Evolutionary conservation across 2,329 filamentous ascomycete genomes (phyloP).

Genomic region (Exophiala bonariae): DNA sequence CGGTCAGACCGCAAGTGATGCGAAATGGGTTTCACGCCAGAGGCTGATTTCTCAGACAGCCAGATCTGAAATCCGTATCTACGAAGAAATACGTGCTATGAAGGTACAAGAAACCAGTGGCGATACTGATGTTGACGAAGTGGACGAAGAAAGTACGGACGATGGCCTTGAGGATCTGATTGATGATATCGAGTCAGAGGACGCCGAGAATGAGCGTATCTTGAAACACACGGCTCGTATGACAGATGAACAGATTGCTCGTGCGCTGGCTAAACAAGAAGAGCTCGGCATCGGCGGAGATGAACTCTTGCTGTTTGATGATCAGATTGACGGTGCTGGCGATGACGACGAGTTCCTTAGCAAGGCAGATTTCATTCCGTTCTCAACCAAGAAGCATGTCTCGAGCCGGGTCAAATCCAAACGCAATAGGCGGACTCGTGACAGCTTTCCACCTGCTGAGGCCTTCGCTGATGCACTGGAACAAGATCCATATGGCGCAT

Average conservation of each 20-base stretch:
- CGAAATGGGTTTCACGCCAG: constrained; percentile 48
- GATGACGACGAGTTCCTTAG: constrained; percentile 26
- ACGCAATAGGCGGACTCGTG: constrained; percentile 29
- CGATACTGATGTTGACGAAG: constrained; percentile 31
- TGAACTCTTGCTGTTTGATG: constrained; percentile 59
- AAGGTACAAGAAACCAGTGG: constrained; percentile 24
- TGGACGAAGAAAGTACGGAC: constrained; percentile 36
- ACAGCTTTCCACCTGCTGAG: constrained; percentile 54
- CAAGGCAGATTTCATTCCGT: constrained; percentile 23
- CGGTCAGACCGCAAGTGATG: constrained; percentile 45
- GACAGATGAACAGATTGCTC: constrained; percentile 64
- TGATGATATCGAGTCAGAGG: constrained; percentile 41
- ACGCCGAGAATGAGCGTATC: constrained; percentile 38
- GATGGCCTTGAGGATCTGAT: constrained; percentile 35
- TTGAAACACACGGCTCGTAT: constrained; percentile 38
- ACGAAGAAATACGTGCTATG: constrained; percentile 35
- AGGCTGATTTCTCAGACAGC: constrained; percentile 34
- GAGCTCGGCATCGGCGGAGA: constrained; percentile 63
- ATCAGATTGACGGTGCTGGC: constrained; percentile 42
- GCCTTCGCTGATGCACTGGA: constrained; percentile 60
- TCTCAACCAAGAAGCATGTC: constrained; percentile 24
- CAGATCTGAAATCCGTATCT: constrained; percentile 32
- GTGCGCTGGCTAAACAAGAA: constrained; percentile 61
- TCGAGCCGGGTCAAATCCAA: constrained; percentile 27
- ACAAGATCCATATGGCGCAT: constrained; percentile 63